These are phyloP conservation scores for Fraxinus greggii DNA, from an alignment of 305 asterid genomes.

Conservation along the genomic window DNA sequence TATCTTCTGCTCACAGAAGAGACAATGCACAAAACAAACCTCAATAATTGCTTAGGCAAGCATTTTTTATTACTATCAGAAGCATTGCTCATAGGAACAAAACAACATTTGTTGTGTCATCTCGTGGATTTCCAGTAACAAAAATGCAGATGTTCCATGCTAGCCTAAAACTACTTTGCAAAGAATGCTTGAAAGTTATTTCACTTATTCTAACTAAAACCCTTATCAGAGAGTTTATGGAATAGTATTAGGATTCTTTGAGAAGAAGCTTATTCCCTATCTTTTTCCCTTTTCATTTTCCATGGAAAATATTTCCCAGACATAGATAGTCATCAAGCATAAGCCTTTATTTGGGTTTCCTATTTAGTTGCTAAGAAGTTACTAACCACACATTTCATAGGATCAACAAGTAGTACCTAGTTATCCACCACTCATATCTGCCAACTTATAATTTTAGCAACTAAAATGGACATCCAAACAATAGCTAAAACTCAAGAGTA, in stretches of 20 bases:
- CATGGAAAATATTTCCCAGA: neutral
- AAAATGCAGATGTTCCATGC: neutral
- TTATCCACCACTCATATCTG: neutral
- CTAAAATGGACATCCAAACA: neutral
- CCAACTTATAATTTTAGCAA: neutral
- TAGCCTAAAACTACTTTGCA: neutral
- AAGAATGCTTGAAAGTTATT: neutral
- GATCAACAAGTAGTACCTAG: neutral
- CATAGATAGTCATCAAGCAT: neutral
- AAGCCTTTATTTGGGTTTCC: neutral
- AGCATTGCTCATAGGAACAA: slow-evolving; percentile 1
- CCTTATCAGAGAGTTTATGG: neutral
- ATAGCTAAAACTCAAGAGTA: neutral
- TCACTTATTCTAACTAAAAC: neutral
- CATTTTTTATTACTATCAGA: neutral
- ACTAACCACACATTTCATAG: neutral
- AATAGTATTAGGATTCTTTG: neutral
- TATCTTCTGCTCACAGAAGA: slow-evolving; percentile 51
- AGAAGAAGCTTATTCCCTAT: neutral
- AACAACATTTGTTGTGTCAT: slow-evolving; percentile 5
- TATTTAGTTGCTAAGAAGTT: neutral
- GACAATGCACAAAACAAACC: slow-evolving; percentile 20
- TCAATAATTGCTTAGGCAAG: slow-evolving; percentile 7
- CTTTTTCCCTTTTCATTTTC: neutral
- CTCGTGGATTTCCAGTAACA: neutral